Conservation (phyloP, 2,329 filamentous ascomycete species). For the Coniochaeta hoffmannii region DNA sequence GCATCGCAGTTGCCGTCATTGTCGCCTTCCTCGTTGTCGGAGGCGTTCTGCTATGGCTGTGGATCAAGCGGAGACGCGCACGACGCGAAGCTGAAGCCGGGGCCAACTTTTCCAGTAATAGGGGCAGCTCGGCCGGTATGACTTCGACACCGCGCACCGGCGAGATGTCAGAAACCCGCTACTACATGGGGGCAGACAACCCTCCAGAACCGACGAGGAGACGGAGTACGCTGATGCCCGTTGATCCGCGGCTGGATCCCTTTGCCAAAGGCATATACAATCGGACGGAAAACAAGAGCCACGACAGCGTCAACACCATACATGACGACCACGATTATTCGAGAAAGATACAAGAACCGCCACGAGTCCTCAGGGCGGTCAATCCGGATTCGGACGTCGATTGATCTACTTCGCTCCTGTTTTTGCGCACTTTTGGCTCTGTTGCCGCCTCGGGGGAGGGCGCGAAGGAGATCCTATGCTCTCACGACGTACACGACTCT, state of each 20-base stretch:
- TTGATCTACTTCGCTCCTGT: constrained; percentile 10
- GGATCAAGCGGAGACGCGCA: constrained; percentile 32
- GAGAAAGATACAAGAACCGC: constrained; percentile 45
- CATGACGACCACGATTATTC: constrained; percentile 62
- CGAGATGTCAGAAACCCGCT: constrained; percentile 29
- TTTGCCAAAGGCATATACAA: constrained; percentile 50
- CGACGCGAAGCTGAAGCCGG: constrained; percentile 33
- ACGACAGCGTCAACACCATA: constrained; percentile 56
- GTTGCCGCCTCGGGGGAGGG: background rate
- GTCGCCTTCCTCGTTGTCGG: constrained; percentile 31
- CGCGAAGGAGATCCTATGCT: constrained; percentile 5
- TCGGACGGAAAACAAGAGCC: constrained; percentile 46
- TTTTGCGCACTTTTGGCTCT: background rate
- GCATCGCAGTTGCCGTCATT: constrained; percentile 45
- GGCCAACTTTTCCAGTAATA: constrained; percentile 36
- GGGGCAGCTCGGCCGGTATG: constrained; percentile 44
- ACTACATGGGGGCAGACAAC: constrained; percentile 3
- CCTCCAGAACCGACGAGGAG: constrained; percentile 19
- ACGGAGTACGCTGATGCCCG: constrained; percentile 46
- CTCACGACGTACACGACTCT: constrained; percentile 21
- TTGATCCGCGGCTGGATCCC: constrained; percentile 58
- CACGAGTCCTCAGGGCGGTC: constrained; percentile 50
- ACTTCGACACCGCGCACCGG: constrained; percentile 28
- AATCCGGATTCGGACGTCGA: constrained; percentile 49
- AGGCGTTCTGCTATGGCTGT: constrained; percentile 31